Conservation (phyloP, 176 grass and related monocot species). For the Microstegium vimineum region DNA sequence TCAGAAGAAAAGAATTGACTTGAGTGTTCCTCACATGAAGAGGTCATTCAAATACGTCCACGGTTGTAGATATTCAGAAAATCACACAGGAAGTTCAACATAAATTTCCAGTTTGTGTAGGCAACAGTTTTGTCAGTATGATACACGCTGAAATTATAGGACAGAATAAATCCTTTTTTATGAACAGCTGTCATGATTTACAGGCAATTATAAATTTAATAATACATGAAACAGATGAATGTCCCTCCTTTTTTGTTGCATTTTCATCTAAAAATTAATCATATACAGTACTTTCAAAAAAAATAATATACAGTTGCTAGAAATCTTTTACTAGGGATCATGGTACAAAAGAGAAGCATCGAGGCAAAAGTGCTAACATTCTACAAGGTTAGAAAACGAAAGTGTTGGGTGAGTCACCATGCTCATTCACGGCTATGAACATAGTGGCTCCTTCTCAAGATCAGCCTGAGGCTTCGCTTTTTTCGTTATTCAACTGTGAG, state of each 20-base stretch:
- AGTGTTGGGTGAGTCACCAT: not conserved
- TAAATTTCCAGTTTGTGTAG: not conserved
- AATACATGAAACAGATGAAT: not conserved
- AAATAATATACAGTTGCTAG: too few relatives aligned
- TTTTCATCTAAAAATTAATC: conserved; percentile 15
- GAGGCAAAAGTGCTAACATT: conserved; percentile 4
- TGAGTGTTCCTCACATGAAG: conserved; percentile 8
- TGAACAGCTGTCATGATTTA: conserved; percentile 12
- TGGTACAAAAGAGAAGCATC: conserved; percentile 13
- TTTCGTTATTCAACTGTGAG: conserved; percentile 23
- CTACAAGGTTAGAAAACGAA: conserved; percentile 1
- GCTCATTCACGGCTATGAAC: conserved; percentile 14
- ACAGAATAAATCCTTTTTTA: not conserved
- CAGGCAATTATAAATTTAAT: not conserved
- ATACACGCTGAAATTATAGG: not conserved
- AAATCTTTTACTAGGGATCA: conserved; percentile 16
- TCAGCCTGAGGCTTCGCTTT: conserved; percentile 39
- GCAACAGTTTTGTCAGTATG: not conserved
- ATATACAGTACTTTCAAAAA: too few relatives aligned
- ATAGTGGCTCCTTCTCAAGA: conserved; percentile 9
- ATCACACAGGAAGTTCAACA: not conserved
- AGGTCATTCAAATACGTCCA: conserved; percentile 18
- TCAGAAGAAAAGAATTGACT: not conserved
- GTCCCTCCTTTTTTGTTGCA: not conserved
- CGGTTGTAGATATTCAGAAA: conserved; percentile 26